phyloP scores from a whole-genome alignment of 148 eudicot genomes.

The Camellia japonica region DNA sequence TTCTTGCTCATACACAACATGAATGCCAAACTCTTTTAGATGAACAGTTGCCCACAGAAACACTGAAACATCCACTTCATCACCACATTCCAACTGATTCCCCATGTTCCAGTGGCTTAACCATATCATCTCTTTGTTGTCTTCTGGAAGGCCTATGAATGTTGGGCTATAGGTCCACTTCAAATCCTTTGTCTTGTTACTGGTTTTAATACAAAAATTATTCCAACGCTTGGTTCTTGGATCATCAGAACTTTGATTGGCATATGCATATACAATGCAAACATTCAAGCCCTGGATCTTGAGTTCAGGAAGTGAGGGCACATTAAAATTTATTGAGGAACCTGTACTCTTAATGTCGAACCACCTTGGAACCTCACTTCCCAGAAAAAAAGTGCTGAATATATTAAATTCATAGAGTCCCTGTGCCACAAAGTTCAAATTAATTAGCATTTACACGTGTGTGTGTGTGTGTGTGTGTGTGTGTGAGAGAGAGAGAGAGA shows the following conservation, averaged over 20 bases:
- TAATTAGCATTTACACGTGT: not conserved
- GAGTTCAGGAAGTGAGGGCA: not conserved
- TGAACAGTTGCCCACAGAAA: not conserved
- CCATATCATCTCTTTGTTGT: not conserved
- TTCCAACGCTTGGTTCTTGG: not conserved
- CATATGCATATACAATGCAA: not conserved
- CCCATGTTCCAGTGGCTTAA: slow-evolving; percentile 9
- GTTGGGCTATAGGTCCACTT: slow-evolving; percentile 1
- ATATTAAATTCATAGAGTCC: not conserved
- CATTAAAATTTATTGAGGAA: not conserved
- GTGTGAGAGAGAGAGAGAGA: too few species aligned
- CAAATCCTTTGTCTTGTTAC: slow-evolving; percentile 1
- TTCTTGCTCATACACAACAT: not conserved
- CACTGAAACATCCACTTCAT: slow-evolving; percentile 5
- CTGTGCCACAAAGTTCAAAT: not conserved
- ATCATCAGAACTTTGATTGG: not conserved
- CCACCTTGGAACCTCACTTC: not conserved
- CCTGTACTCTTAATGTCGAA: not conserved
- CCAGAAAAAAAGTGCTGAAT: not conserved
- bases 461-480: not conserved
- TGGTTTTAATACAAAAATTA: not conserved
- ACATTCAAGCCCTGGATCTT: not conserved
- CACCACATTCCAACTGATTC: slow-evolving; percentile 9
- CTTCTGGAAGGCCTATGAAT: not conserved
- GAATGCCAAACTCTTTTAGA: not conserved